Evolutionary conservation across 192 early-diverging fungal species (phyloP).

Genomic region (Phlyctochytrium planicorne): DNA sequence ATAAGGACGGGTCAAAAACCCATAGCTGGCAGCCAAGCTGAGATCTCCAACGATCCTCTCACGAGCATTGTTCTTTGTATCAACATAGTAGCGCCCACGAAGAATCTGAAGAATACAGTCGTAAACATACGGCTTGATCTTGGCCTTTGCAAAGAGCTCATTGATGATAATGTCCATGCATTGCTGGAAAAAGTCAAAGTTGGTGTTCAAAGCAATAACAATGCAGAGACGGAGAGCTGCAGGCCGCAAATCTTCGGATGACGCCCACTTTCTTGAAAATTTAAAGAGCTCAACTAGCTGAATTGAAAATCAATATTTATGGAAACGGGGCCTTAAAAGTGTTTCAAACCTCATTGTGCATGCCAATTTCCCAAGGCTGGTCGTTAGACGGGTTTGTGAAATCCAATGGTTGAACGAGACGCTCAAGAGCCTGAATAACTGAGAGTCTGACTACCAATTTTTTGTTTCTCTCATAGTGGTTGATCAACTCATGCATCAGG

Average conservation of each 20-base stretch:
- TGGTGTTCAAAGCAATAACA: conserved; percentile 44
- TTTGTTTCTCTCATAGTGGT: conserved; percentile 37
- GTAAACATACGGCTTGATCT: conserved; percentile 39
- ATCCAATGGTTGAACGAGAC: conserved; percentile 47
- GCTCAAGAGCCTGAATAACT: conserved; percentile 46
- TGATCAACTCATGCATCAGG: conserved; percentile 34
- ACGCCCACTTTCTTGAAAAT: conserved; percentile 38
- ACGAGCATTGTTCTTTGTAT: conserved; percentile 34
- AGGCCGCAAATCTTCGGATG: conserved; percentile 38
- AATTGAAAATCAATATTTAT: not conserved
- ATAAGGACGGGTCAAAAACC: conserved; percentile 28
- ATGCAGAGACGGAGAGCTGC: conserved; percentile 36
- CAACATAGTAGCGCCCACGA: conserved; percentile 45
- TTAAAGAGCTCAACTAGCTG: conserved; percentile 41
- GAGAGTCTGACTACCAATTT: conserved; percentile 41
- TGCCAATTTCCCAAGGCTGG: conserved; percentile 28
- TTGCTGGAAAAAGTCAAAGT: conserved; percentile 41
- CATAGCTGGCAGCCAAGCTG: conserved; percentile 25
- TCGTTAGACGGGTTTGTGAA: conserved; percentile 19
- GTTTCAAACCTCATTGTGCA: conserved; percentile 30
- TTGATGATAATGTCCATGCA: conserved; percentile 37
- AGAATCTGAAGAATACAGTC: conserved; percentile 44
- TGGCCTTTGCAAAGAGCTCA: conserved; percentile 38
- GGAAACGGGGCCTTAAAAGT: not conserved
- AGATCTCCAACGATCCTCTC: conserved; percentile 29